phyloP scores from a whole-genome alignment of 108 stramenopile species.

The Chaetoceros tenuissimus region DNA sequence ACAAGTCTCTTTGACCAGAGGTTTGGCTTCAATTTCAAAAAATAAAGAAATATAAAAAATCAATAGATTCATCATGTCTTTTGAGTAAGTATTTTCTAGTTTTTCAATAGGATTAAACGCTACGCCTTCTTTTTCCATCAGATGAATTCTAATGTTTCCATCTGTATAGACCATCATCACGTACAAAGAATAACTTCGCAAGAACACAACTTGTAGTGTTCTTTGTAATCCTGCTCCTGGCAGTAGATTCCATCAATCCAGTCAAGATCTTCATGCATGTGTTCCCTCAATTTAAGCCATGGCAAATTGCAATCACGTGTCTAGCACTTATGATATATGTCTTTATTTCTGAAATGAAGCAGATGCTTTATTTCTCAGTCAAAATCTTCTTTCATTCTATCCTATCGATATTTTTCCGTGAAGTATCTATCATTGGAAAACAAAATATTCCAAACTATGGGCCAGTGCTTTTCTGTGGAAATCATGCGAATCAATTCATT shows the following conservation, averaged over 20 bases:
- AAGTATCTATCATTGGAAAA: slow-evolving; percentile 84
- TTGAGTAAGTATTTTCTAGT: no score
- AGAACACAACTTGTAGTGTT: slow-evolving; percentile 81
- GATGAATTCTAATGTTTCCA: no score
- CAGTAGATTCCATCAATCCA: slow-evolving; percentile 83
- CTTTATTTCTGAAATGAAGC: slow-evolving; percentile 69
- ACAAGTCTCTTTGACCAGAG: no score
- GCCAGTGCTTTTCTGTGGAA: slow-evolving; percentile 91
- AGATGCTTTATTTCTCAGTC: slow-evolving; percentile 70
- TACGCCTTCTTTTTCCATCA: no score
- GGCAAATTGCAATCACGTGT: slow-evolving; percentile 69
- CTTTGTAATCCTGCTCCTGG: slow-evolving; percentile 67
- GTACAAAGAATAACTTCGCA: slow-evolving; percentile 40
- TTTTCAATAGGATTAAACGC: no score
- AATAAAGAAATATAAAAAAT: no score
- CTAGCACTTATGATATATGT: slow-evolving; percentile 58
- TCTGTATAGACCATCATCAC: no score
- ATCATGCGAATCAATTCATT: slow-evolving; percentile 98
- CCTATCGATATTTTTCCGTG: slow-evolving; percentile 73
- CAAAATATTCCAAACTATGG: slow-evolving; percentile 89
- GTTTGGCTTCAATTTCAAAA: no score
- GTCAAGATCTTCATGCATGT: slow-evolving; percentile 87
- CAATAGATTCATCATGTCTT: no score
- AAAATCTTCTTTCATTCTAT: slow-evolving; percentile 86
- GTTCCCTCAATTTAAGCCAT: slow-evolving; percentile 60